Evolutionary conservation across 306 rosid genomes (phyloP).

Genomic region (Purshia tridentata): DNA sequence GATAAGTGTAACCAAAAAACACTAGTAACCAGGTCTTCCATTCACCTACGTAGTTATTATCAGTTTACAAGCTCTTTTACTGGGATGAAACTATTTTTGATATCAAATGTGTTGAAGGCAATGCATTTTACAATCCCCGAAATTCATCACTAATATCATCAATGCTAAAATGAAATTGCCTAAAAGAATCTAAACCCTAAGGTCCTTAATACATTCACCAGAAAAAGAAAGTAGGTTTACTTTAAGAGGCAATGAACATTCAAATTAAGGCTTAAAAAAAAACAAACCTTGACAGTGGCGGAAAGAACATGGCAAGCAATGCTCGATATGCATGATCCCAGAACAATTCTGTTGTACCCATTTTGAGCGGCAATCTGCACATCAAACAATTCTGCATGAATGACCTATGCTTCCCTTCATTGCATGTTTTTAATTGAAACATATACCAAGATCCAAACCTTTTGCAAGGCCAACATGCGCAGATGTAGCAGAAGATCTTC

Average conservation of each 20-base stretch:
- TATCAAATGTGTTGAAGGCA: neutral
- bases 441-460: constrained; percentile 47
- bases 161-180: neutral
- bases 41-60: neutral
- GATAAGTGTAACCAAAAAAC: neutral
- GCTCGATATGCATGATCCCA: constrained; percentile 82
- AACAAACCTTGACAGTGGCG: constrained; percentile 77
- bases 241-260: neutral
- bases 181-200: neutral
- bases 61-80: neutral
- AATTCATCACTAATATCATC: neutral
- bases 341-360: constrained; percentile 75
- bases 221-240: neutral
- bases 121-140: neutral
- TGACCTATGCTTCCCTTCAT: neutral
- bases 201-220: neutral
- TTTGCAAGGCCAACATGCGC: constrained; percentile 77
- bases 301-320: constrained; percentile 84
- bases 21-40: neutral
- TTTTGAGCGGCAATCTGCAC: constrained; percentile 60
- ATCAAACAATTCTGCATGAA: constrained; percentile 12
- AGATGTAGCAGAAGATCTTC: constrained; percentile 71
- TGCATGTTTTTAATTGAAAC: constrained; percentile 14
- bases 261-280: neutral
- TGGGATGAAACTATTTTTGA: neutral